Evolutionary conservation across 345 rosid species (phyloP).

Genomic region (Boechera divaricarpa): DNA sequence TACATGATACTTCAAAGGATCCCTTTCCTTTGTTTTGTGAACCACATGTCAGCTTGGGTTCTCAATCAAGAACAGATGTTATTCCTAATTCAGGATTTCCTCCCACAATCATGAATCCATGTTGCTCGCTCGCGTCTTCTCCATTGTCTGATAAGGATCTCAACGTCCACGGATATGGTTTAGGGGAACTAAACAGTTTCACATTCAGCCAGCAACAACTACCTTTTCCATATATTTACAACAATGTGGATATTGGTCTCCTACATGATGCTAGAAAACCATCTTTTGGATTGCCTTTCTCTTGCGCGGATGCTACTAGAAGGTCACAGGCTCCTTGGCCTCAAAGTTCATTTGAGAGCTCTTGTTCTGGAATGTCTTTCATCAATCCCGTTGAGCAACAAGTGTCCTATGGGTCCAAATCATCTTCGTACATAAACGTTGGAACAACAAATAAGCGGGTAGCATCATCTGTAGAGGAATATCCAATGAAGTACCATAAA

Average conservation of each 20-base stretch:
- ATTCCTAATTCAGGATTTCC: constrained; percentile 40
- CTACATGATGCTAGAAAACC: constrained; percentile 43
- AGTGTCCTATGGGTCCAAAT: constrained; percentile 39
- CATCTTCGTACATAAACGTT: constrained; percentile 38
- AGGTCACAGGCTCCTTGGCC: constrained; percentile 43
- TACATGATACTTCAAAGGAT: constrained; percentile 29
- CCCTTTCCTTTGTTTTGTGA: constrained; percentile 44
- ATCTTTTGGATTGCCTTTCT: constrained; percentile 52
- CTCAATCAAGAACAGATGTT: constrained; percentile 33
- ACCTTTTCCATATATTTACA: constrained; percentile 30
- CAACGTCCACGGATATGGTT: constrained; percentile 45
- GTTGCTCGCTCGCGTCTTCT: constrained; percentile 12
- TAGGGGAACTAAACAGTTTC: constrained; percentile 37
- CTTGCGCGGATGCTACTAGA: constrained; percentile 44
- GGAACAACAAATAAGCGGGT: constrained; percentile 52
- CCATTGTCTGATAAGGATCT: constrained; percentile 34
- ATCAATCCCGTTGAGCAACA: constrained; percentile 34
- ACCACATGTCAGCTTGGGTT: constrained; percentile 46
- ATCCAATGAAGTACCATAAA: constrained; percentile 38
- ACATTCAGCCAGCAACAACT: constrained; percentile 44
- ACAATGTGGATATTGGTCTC: constrained; percentile 42
- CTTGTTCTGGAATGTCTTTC: constrained; percentile 39
- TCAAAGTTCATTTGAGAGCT: constrained; percentile 45
- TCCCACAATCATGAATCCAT: constrained; percentile 37
- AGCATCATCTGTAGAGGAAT: constrained; percentile 33